phyloP scores from a whole-genome alignment of 2,329 filamentous ascomycete species.

The Parafenestella ontariensis region DNA sequence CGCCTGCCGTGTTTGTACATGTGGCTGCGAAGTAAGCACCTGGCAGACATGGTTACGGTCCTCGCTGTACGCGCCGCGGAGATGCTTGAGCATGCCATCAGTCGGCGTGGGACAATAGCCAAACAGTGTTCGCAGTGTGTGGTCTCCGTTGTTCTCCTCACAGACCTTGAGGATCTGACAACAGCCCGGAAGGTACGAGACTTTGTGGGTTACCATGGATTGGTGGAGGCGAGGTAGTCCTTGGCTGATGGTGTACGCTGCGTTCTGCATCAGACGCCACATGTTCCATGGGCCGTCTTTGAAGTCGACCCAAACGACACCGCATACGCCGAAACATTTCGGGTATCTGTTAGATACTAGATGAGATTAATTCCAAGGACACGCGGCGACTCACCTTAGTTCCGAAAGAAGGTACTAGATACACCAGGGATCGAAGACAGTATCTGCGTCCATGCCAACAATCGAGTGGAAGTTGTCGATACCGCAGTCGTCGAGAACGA shows the following conservation, averaged over 20 bases:
- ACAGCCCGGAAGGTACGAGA: slow-evolving; percentile 59
- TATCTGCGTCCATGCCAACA: slow-evolving; percentile 44
- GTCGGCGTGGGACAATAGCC: slow-evolving; percentile 59
- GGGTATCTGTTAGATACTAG: background rate
- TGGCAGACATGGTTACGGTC: slow-evolving; percentile 60
- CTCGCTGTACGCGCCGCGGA: slow-evolving; percentile 59
- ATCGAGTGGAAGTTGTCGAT: slow-evolving; percentile 10
- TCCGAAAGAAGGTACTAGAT: slow-evolving; percentile 38
- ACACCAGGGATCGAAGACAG: slow-evolving; percentile 57
- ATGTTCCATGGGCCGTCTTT: slow-evolving; percentile 51
- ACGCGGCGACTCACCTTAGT: background rate
- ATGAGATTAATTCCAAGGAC: too few relatives aligned
- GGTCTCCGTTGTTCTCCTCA: slow-evolving; percentile 50
- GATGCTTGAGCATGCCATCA: slow-evolving; percentile 58
- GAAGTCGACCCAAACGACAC: slow-evolving; percentile 59
- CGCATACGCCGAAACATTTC: slow-evolving; percentile 55
- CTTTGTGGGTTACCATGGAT: slow-evolving; percentile 58
- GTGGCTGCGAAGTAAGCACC: slow-evolving; percentile 47
- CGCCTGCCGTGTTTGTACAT: slow-evolving; percentile 56
- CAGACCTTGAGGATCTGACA: slow-evolving; percentile 60
- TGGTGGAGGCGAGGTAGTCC: slow-evolving; percentile 57
- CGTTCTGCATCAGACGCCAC: slow-evolving; percentile 54
- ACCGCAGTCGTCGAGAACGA: slow-evolving; percentile 9
- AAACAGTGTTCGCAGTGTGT: slow-evolving; percentile 52
- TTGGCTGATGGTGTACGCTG: slow-evolving; percentile 50